Base-by-base conservation (phyloP, 1,139 yeast genomes). In the Debaryomycetaceae sp. region DNA sequence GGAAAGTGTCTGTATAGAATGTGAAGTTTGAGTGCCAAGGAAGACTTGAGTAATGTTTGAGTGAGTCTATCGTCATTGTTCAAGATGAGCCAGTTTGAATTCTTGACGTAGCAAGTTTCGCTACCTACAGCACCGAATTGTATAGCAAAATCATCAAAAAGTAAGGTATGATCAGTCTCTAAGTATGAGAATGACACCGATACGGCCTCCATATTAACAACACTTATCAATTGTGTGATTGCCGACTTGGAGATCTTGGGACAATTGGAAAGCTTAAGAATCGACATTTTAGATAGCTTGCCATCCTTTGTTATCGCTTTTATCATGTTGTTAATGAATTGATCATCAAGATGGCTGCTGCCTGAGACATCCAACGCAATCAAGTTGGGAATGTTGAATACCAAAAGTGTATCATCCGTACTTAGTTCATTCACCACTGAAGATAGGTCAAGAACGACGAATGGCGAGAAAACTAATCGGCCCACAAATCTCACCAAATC, bases 321-420 rank as follows among this genome's bases (percentile, higher is more conserved):
- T 14, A 56, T 45, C 39, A 72, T 47, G 37, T 63, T 64, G 34
- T 58, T 52, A 5, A 71, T 38, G 27, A 62, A 64, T 17, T 53
- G 60, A 48, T 71, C 76, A 49, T 70, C 72, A 6, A 72, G 52
- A 6, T 48, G 38, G 0, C 41, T 34, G 39, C 57, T 59, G 38
- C 60, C 56, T 1, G 75, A 68, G 6, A 73, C 42, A 47, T 71
- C 67, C 36, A 74, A 54, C 2, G 66, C 73, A 13, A 59, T 57
- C 36, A 73, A 54, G 40, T 57, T 57, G 13, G 60, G 58, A 8
- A 70, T 49, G 45, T 66, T 68, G 48, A 69, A 62, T 3, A 72
- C 37, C 36, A 53, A 41, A 38, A 67, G 57, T 37, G 55, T 57
- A 27, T 65, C 68, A 17, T 65, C 68, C 24, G 57, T 49, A 5